Base-by-base conservation (phyloP, 306 rosid species). In the Quercus variabilis region DNA sequence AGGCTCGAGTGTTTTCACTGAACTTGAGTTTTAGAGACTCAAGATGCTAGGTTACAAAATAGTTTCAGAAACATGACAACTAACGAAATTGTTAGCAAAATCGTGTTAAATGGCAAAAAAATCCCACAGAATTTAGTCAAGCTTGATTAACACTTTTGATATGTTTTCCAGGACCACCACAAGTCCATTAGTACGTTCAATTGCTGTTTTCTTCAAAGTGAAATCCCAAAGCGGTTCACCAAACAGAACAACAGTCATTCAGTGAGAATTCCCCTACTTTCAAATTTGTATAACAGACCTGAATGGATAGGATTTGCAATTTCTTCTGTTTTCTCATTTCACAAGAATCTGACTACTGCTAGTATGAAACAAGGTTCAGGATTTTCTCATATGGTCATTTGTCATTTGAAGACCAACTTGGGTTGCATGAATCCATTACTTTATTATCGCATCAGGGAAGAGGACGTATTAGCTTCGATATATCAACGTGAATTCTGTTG, bases 101-200 rank as follows among this genome's bases (percentile, higher is more conserved):
- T 21, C 23, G 23, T 21, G 38, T 33, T 33, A 1, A 33, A 33
- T 33, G 38, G 0, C 0, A 33, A 33, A 33, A 5, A 33, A 33
- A 1, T 33, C 7, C 1, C 8, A 35, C 2, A 35, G 0, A 5
- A 35, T 2, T 1, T 2, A 0, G 25, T 6, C 13, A 56, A n/a
- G 13, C 62, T 18, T 56, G 26, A 2, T n/a, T 19, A 18, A 35
- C 11, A 5, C 0, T 2, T 56, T 0, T 0, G 43, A 21, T n/a
- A 2, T 59, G 65, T 3, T 59, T 59, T 59, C 1, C 18, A 59
- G 65, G 6, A 1, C 65, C 5, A 20, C 5, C 0, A 10, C 2
- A 21, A 21, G 15, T 2, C 0, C 5, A 1, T 0, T 2, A n/a
- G 12, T 13, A 1, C 12, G 0, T 59, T 21, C 30, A 8, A 10